Evolutionary conservation across 2,329 filamentous ascomycete species (phyloP), one percentile per base, ranked within the genome.

Genomic region (Aspergillus awamori): DNA sequence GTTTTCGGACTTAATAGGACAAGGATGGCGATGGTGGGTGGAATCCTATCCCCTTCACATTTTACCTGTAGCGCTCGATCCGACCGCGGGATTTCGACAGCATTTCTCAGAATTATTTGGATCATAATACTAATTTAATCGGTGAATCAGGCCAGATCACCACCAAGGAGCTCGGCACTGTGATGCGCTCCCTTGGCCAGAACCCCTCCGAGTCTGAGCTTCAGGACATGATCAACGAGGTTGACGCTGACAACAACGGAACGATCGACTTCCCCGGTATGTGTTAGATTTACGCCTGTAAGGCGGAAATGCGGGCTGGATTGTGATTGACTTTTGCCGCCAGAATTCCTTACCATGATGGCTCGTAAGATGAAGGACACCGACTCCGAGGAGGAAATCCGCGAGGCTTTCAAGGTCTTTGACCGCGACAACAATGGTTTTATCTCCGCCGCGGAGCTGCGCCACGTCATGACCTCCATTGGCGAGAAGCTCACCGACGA

Each of bases 201-300:
- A 95, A 95, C 81, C 91, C 91, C 60, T 94, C 91, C 69, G 91
- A 95, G 83, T 93, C 91, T 63, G 91, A 95, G 81, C 83, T 95
- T 67, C 91, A 95, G 81, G 91, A 95, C 76, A 95, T 95, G 91
- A 95, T 95, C 83, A 94, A 95, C 81, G 91, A 95, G 82, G 91
- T 95, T 67, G 91, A 95, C 73, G 91, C 91, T 72, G 91, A 95
- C 82, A 95, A 94, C 86, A 95, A 94, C 75, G 91, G 91, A 80
- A 95, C 91, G 69, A 95, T 95, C 74, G 91, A 95, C 78, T 95
- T 95, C 78, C 91, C 91, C 74, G 91, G 91, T 94, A 86, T 71
- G 86, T 69, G 53, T 47, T 57, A 24, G 52, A 20, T 41, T 15
- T 47, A 4, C 13, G 6, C 22, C 10, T 24, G 45, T 13, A 13